phyloP scores from a whole-genome alignment of 306 rosid species.

The Pterocarpus macrocarpus region DNA sequence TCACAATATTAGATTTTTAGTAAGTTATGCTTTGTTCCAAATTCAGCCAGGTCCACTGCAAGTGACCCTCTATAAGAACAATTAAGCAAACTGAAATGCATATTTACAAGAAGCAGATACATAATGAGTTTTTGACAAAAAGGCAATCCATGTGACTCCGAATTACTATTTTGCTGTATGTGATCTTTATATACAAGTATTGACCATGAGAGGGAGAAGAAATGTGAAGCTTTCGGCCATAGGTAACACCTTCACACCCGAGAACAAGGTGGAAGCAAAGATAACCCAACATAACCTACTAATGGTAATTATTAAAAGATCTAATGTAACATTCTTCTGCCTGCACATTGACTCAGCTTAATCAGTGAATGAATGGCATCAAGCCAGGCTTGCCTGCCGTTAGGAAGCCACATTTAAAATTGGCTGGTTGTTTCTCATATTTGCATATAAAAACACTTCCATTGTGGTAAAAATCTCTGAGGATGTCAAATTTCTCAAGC shows the following conservation, averaged over 20 bases:
- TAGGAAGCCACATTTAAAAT: conserved; percentile 41
- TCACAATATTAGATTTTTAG: background rate
- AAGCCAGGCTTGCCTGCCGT: conserved; percentile 30
- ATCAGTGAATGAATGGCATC: conserved; percentile 39
- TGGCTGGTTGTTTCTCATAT: conserved; percentile 46
- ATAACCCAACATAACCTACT: conserved; percentile 37
- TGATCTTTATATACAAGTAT: conserved; percentile 56
- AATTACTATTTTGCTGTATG: conserved; percentile 50
- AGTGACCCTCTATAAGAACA: background rate
- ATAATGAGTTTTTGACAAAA: conserved; percentile 29
- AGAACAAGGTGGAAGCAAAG: conserved; percentile 41
- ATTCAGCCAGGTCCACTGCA: background rate
- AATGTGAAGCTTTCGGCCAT: conserved; percentile 48
- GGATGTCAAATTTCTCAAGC: conserved; percentile 38
- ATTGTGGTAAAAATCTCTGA: conserved; percentile 29
- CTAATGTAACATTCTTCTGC: conserved; percentile 47
- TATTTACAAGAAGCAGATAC: conserved; percentile 37
- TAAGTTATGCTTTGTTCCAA: background rate
- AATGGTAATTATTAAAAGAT: conserved; percentile 41
- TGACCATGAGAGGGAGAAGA: conserved; percentile 40
- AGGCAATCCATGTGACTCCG: conserved; percentile 39
- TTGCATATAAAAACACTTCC: conserved; percentile 29
- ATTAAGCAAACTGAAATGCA: conserved; percentile 14
- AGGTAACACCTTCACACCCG: conserved; percentile 58
- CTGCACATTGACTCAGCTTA: conserved; percentile 49